Evolutionary conservation across 192 early-diverging fungal genomes (phyloP), one percentile per base, ranked within the genome.

Genomic region (Coemansia sp.): DNA sequence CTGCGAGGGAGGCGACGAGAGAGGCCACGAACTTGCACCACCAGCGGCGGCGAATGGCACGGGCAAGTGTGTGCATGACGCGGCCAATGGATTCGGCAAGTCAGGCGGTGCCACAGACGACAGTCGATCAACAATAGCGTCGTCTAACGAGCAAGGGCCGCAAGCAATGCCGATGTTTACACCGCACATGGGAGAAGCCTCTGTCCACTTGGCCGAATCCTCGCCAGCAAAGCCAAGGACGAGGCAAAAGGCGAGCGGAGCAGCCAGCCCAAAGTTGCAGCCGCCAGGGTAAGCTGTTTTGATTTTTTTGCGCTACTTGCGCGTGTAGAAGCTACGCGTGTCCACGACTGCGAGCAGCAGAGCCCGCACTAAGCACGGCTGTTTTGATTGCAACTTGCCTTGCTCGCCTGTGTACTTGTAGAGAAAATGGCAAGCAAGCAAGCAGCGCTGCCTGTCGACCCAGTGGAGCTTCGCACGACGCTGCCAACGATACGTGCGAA

Each of bases 401-500:
- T 64, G 15, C 61, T 51, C 25, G 47, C 25, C 4, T 62, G 42
- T 51, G 64, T 11, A 58, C 14, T 36, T 38, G 27, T 46, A 60
- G 42, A 31, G 20, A 8, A 22, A 49, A 40, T 42, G 59, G 58
- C 46, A 60, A 59, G 31, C 64, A 58, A 19, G 40, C 27, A 35
- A 70, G 60, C 54, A 53, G 64, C 6, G 20, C 45, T 32, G 37
- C 57, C 25, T 31, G 51, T 6, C 31, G 64, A 39, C 22, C 2
- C 37, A 49, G 60, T 19, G 41, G 40, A 60, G 39, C 24, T 25
- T 22, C 6, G 40, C 31, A 41, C 6, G 51, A 57, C 19, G 40
- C 31, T 1, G 75, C 60, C 36, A 68, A 83, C 54, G 80, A 83
- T 46, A 41, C 53, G 25, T 83, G 80, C 64, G 80, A 78, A 40